Base-by-base conservation (phyloP, 2,329 filamentous ascomycete species). In the Colletotrichum magnum region DNA sequence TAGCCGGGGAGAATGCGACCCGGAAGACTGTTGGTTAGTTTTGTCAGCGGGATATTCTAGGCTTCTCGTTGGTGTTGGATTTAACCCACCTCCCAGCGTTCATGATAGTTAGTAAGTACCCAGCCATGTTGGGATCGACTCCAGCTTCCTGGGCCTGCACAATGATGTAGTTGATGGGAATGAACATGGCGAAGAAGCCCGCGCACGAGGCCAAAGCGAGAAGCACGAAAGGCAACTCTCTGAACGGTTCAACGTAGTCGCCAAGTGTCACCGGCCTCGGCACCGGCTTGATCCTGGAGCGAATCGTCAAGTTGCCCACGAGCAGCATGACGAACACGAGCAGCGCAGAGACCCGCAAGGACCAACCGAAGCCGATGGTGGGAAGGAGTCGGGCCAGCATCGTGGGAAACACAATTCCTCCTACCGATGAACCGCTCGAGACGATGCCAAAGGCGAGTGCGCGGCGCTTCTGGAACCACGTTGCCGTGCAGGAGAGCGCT, bases 391-490 rank as follows among this genome's bases (percentile, higher is more conserved):
- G 76, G 4, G 64, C 74, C 5, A 82, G 70, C 75, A 83, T 79
- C 58, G 83, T 79, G 24, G 81, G 81, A 54, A 82, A 78, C n/a
- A 83, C 74, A 28, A 82, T 75, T 1, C 81, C 81, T 5, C 81
- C 81, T 1, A 83, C 59, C 26, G 71, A 74, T 6, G 77, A 77
- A 15, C 72, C 73, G 32, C 62, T 69, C 62, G 73, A 24, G 21
- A 24, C 21, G 21, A 24, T 24, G 21, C 21, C 21, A 24, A 24
- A 24, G 21, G 21, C 21, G 21, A 24, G 21, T 24, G 21, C 21
- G 21, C 21, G 21, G 21, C 21, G 21, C 21, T 24, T 24, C 3
- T 24, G 21, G 21, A 24, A 24, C 21, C 21, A 24, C 21, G 21
- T 24, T 24, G 21, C 21, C 3, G 21, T 24, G 21, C 21, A 24